Percentiles rank a stretch among this genome's conserved stretches.
Evolutionary conservation across 2,329 filamentous ascomycete species (phyloP).

Genomic region (Curvularia lunata): DNA sequence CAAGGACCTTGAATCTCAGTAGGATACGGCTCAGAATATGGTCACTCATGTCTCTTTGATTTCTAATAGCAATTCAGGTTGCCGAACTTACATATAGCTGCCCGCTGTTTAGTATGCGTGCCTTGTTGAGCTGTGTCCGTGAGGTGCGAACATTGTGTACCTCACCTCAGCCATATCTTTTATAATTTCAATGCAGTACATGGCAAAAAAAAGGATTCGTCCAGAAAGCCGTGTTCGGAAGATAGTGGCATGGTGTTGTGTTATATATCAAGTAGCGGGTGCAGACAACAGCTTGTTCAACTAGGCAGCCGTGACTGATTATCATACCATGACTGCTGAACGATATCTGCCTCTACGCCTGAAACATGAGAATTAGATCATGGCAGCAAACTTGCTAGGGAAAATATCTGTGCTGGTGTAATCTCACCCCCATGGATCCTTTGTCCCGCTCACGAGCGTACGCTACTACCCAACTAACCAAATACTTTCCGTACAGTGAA

Average conservation of each 20-base stretch:
- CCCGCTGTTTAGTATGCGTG: not conserved
- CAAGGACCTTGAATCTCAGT: not conserved
- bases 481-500: not conserved
- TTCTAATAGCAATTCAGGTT: too few relatives aligned
- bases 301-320: not conserved
- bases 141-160: not conserved
- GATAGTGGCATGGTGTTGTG: not conserved
- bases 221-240: not conserved
- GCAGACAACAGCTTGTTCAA: not conserved
- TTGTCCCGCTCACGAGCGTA: not conserved
- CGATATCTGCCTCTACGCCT: not conserved
- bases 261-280: not conserved
- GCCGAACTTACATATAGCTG: too few relatives aligned
- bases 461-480: not conserved
- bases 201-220: not conserved
- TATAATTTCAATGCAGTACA: not conserved
- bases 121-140: not conserved
- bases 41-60: too few relatives aligned
- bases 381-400: not conserved
- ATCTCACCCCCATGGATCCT: not conserved
- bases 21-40: not conserved
- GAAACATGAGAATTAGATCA: not conserved
- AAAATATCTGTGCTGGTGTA: not conserved
- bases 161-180: not conserved
- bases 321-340: not conserved